phyloP scores from a whole-genome alignment of 805 yeast genomes.

The Wickerhamiella vanderwaltii region DNA sequence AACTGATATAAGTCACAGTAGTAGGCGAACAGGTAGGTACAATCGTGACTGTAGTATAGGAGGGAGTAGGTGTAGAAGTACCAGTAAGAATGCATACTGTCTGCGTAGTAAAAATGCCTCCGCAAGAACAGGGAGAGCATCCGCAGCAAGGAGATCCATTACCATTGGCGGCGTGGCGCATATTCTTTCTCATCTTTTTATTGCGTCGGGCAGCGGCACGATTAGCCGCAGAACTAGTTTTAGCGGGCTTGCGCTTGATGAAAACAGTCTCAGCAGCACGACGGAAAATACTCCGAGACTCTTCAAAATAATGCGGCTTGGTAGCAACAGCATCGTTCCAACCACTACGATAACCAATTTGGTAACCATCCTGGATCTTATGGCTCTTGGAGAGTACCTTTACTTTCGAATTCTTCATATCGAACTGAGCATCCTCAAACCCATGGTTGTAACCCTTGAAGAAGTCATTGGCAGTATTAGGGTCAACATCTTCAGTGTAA shows the following conservation, averaged over 20 bases:
- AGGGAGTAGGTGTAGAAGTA: constrained; percentile 4
- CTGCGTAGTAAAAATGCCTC: constrained; percentile 1
- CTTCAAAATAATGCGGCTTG: constrained; percentile 1
- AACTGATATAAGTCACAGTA: constrained; percentile 3
- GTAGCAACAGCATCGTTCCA: constrained; percentile 16
- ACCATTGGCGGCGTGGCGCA: neutral
- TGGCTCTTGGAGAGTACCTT: constrained; percentile 8
- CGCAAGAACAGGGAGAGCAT: constrained; percentile 1
- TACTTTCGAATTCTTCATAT: constrained; percentile 11
- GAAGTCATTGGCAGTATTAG: constrained; percentile 3
- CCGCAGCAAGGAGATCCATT: constrained; percentile 1
- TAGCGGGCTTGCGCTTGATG: neutral
- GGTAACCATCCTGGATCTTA: constrained; percentile 14
- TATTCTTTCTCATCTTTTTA: neutral
- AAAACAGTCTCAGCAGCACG: constrained; percentile 3
- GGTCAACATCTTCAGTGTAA: neutral
- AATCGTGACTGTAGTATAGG: constrained; percentile 5
- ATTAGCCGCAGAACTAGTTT: no score
- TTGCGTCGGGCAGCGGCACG: neutral
- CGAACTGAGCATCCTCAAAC: constrained; percentile 13
- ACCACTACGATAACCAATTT: constrained; percentile 13
- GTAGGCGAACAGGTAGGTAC: constrained; percentile 5
- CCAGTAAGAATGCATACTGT: constrained; percentile 5
- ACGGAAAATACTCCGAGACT: neutral
- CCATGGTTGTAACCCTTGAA: constrained; percentile 15